Evolutionary conservation across 345 rosid species (phyloP).

Genomic region (Cardamine occulta): DNA sequence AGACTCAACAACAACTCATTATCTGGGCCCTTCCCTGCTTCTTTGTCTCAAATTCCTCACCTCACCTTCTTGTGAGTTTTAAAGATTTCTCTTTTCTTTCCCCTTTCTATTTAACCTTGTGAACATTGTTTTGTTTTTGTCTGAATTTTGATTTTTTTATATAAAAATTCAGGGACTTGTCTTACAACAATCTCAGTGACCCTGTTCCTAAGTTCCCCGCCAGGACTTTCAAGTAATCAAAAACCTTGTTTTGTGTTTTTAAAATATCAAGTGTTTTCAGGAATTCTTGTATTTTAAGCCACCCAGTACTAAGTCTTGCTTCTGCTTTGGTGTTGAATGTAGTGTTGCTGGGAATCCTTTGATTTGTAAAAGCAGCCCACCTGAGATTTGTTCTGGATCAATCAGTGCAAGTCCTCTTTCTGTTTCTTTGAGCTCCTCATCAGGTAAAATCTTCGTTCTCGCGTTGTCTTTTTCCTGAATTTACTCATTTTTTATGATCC

Average conservation of each 20-base stretch:
- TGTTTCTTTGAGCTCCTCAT: constrained; percentile 59
- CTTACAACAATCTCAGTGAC: constrained; percentile 91
- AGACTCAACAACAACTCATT: constrained; percentile 95
- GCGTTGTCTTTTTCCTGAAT: constrained; percentile 37
- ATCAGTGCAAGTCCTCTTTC: constrained; percentile 56
- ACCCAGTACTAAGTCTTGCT: constrained; percentile 23
- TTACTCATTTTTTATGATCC: constrained; percentile 23
- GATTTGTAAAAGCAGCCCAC: constrained; percentile 67
- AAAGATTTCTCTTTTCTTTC: constrained; percentile 31
- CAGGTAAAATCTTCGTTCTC: constrained; percentile 29
- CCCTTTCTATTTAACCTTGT: not conserved
- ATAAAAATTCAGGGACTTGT: constrained; percentile 70
- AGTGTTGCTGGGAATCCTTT: constrained; percentile 86
- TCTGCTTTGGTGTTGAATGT: constrained; percentile 39
- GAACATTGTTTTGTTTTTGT: constrained; percentile 2
- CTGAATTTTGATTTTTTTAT: constrained; percentile 10
- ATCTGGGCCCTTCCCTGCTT: constrained; percentile 79
- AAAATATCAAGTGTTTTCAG: not conserved
- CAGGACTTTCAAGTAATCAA: constrained; percentile 77
- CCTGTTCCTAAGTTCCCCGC: constrained; percentile 82
- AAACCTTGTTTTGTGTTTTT: constrained; percentile 10
- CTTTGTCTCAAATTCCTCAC: constrained; percentile 68
- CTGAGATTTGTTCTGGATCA: constrained; percentile 67
- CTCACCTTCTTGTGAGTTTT: constrained; percentile 93
- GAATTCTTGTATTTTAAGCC: not conserved